Evolutionary conservation across 371 early-diverging fungal genomes (phyloP), one percentile per base, ranked within the genome.

Genomic region (Polyrhizophydium stewartii): DNA sequence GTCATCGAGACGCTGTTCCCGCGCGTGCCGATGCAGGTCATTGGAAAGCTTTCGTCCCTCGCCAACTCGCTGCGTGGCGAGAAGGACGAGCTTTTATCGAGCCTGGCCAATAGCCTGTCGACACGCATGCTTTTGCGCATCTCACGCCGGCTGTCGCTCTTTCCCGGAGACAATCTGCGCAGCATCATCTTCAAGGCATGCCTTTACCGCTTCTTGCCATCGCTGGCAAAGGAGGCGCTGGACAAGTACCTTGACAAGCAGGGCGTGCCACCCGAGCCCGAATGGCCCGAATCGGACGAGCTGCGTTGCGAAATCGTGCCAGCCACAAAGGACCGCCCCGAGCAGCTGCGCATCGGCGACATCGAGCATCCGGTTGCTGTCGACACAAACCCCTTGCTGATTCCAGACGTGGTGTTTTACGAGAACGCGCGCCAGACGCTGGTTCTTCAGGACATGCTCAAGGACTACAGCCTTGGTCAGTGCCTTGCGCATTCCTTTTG

Each of bases 91-190:
- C 84, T 84, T 0, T 67, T 87, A 32, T 78, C 85, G 56, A 74
- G 82, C 30, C 64, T 89, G 2, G 83, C 87, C 2, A 79, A 79
- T 21, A 76, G 88, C 9, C 69, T 89, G 49, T 87, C 89, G 2
- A 90, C 89, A 19, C 79, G 89, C 45, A 90, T 90, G 74, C 68
- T 92, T 55, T 81, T 90, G 62, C 88, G 91, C 43, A 89, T 91
- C 51, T 87, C 87, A 53, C 85, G 87, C 55, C 85, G 87, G 22
- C 59, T 89, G 45, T 76, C 88, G 17, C 76, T 82, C 28, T 90
- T 86, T 71, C 86, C 86, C 24, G 76, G 87, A 46, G 88, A 87
- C 65, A 79, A 81, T 63, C 65, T 90, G 10, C 81, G 88, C 67
- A 69, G 77, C n/a, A 77, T 87, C 16, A 81, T 92, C 32, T 82